phyloP scores from a whole-genome alignment of 2,329 filamentous ascomycete genomes.

The Clathrospora elynae region DNA sequence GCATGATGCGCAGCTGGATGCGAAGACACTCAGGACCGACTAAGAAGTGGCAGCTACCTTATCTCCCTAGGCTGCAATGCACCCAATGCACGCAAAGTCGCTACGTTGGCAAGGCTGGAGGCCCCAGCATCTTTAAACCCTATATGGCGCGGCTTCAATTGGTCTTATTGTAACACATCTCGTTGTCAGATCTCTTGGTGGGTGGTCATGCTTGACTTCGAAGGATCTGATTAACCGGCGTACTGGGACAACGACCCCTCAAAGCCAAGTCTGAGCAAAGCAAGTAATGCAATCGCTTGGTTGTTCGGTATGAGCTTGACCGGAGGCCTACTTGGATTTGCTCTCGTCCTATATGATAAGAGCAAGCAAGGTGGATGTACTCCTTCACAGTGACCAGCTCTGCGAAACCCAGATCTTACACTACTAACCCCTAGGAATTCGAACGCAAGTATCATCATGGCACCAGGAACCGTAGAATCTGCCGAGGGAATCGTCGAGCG shows the following conservation, averaged over 20 bases:
- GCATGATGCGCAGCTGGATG: neutral
- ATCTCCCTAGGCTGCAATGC: no score
- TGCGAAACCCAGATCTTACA: neutral
- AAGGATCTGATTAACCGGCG: constrained; percentile 9
- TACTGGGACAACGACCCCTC: constrained; percentile 17
- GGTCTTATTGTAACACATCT: no score
- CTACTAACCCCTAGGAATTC: no score
- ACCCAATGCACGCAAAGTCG: no score
- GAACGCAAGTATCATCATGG: constrained; percentile 36
- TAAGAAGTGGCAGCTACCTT: no score
- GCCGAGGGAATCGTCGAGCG: constrained; percentile 41
- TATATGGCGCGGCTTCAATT: no score
- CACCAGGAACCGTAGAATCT: constrained; percentile 22
- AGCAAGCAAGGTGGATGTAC: no score
- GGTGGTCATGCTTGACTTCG: constrained; percentile 3
- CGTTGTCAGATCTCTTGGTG: neutral
- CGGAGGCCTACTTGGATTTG: constrained; percentile 3
- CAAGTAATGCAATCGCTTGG: neutral
- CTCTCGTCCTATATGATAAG: neutral
- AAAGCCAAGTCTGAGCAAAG: constrained; percentile 29
- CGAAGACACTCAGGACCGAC: no score
- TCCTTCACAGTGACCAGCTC: neutral
- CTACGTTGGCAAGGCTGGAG: no score
- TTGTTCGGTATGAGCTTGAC: constrained; percentile 2
- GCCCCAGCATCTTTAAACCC: no score